phyloP scores from a whole-genome alignment of 2,329 filamentous ascomycete species.

The Aureobasidium subglaciale region DNA sequence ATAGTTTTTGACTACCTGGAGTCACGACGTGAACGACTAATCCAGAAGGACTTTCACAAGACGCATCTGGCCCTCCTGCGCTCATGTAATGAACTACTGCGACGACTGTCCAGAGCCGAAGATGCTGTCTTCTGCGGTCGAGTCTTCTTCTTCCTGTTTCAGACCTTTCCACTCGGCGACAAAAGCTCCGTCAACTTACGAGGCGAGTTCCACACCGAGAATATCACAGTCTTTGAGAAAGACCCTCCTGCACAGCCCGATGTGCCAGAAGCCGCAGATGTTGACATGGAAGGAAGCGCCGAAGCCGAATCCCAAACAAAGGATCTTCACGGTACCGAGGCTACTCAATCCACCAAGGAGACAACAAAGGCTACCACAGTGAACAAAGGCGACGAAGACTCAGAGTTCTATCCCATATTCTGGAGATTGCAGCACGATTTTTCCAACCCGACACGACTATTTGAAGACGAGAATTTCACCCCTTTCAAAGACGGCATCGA shows the following conservation, averaged over 20 bases:
- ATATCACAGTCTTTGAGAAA: conserved; percentile 75
- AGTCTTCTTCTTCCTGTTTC: conserved; percentile 97
- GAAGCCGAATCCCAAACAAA: conserved; percentile 23
- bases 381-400: conserved; percentile 43
- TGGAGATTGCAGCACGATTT: conserved; percentile 92
- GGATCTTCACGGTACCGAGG: not conserved
- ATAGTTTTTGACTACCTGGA: conserved; percentile 93
- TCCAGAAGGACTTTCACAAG: conserved; percentile 68
- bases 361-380: conserved; percentile 13
- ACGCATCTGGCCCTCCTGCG: conserved; percentile 87
- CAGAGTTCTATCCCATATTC: conserved; percentile 80
- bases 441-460: conserved; percentile 79
- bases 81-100: conserved; percentile 90
- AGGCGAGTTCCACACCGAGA: conserved; percentile 93
- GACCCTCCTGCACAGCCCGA: not conserved
- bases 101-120: conserved; percentile 86
- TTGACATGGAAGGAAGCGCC: conserved; percentile 23
- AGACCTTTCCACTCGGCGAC: conserved; percentile 92
- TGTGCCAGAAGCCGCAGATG: conserved; percentile 13
- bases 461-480: conserved; percentile 56
- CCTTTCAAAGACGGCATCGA: conserved; percentile 58
- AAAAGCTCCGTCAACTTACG: conserved; percentile 95
- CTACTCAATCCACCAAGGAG: conserved; percentile 19
- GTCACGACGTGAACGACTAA: conserved; percentile 82
- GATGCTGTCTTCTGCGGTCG: conserved; percentile 96